Evolutionary conservation across 2,329 filamentous ascomycete genomes (phyloP).

Genomic region (Cucurbitaria berberidis): DNA sequence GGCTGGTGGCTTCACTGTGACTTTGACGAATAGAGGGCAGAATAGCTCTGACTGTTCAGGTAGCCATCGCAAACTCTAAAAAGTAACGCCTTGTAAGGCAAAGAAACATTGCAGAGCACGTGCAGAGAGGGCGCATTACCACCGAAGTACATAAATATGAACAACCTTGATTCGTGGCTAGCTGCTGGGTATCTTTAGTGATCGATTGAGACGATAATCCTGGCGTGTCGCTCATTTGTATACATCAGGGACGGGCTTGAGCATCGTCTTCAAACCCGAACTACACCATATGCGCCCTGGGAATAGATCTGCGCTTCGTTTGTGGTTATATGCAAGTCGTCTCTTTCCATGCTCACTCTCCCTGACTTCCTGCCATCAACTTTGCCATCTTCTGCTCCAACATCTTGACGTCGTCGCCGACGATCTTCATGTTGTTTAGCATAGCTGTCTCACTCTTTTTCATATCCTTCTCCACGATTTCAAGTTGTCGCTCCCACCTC

Average conservation of each 20-base stretch:
- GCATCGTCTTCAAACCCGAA: not conserved
- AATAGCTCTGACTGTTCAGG: too few species aligned
- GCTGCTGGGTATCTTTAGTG: not conserved
- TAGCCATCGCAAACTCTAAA: too few species aligned
- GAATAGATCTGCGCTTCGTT: not conserved
- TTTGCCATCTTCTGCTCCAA: slow-evolving; percentile 76
- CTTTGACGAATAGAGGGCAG: not conserved
- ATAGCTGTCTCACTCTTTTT: slow-evolving; percentile 72
- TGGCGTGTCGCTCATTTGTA: not conserved
- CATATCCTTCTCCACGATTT: slow-evolving; percentile 78
- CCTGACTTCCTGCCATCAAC: slow-evolving; percentile 19
- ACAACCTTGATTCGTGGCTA: not conserved
- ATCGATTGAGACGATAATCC: not conserved
- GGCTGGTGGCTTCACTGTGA: not conserved
- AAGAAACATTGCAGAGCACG: not conserved
- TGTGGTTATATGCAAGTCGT: not conserved
- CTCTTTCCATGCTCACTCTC: not conserved
- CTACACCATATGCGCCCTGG: too few species aligned
- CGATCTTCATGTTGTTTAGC: slow-evolving; percentile 79
- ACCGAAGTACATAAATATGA: not conserved
- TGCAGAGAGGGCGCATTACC: not conserved
- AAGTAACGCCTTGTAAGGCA: too few species aligned
- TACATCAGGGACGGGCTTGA: not conserved
- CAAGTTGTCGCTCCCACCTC: slow-evolving; percentile 82
- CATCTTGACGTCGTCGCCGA: slow-evolving; percentile 87